These are phyloP conservation scores for Zizania palustris DNA, from an alignment of 202 grass and related monocot species.

Conservation along the genomic window DNA sequence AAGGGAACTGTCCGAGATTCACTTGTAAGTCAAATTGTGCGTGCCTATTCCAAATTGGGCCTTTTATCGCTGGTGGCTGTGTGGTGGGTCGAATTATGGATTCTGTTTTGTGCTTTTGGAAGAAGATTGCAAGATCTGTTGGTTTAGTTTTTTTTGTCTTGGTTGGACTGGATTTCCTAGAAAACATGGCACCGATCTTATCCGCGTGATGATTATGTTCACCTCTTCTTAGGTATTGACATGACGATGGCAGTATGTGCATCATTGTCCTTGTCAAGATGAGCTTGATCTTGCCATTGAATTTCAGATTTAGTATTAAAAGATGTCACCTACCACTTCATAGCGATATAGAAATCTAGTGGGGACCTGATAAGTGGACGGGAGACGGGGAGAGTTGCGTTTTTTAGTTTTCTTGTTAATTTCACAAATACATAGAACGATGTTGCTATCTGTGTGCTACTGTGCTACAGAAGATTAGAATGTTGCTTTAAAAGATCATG, in stretches of 20 bases:
- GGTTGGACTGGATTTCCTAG: conserved; percentile 5
- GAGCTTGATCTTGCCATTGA: background rate
- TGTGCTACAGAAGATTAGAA: background rate
- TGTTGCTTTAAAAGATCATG: background rate
- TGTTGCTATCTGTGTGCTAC: background rate
- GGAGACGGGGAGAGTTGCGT: background rate
- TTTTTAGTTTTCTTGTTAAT: background rate
- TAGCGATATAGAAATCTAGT: background rate
- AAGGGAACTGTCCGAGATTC: background rate
- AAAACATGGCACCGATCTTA: background rate
- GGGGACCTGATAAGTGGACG: background rate
- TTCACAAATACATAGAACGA: background rate
- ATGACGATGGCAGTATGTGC: background rate
- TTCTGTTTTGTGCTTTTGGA: background rate
- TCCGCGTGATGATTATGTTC: background rate
- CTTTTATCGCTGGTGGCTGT: background rate
- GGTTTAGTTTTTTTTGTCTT: conserved; percentile 2
- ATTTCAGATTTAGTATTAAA: background rate
- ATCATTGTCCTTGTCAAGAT: background rate
- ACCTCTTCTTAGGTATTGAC: background rate
- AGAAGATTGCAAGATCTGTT: conserved; percentile 2
- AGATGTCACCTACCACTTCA: background rate
- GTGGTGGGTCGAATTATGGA: conserved; percentile 2
- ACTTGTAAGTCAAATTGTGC: background rate
- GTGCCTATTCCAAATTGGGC: no score